Percentiles rank a stretch among this genome's conserved stretches.
These are phyloP conservation scores for Fusarium nurragi DNA, from an alignment of 2,329 filamentous ascomycete species.

Conservation along the genomic window DNA sequence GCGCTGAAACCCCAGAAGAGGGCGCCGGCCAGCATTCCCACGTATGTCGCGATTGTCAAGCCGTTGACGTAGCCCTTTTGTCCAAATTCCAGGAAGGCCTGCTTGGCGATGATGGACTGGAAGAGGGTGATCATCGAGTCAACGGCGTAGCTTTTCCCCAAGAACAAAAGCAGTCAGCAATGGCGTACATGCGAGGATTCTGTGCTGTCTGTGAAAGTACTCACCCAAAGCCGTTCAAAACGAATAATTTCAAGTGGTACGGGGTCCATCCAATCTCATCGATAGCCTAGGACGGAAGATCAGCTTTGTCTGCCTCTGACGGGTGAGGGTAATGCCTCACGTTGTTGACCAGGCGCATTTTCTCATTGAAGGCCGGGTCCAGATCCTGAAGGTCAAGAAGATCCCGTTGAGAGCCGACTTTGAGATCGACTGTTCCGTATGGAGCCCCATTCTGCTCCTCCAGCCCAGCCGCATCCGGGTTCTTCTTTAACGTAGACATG, in stretches of 20 bases:
- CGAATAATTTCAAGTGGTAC: constrained; percentile 69
- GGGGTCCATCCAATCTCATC: constrained; percentile 70
- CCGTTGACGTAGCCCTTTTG: constrained; percentile 6
- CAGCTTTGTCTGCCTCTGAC: background rate
- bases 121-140: constrained; percentile 16
- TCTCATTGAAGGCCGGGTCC: constrained; percentile 50
- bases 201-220: background rate
- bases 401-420: background rate
- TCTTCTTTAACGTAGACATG: background rate
- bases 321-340: constrained; percentile 44
- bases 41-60: constrained; percentile 8
- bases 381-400: background rate
- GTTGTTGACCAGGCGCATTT: constrained; percentile 76
- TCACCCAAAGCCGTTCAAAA: constrained; percentile 67
- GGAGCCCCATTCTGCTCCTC: background rate
- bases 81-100: constrained; percentile 19
- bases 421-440: background rate
- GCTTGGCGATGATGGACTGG: constrained; percentile 3
- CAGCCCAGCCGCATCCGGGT: background rate
- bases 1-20: constrained; percentile 25
- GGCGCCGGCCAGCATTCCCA: constrained; percentile 9
- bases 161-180: background rate
- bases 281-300: constrained; percentile 48
- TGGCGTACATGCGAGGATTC: background rate
- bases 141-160: constrained; percentile 11